phyloP scores from a whole-genome alignment of 2,329 filamentous ascomycete species.

The Pseudogymnoascus sp. region DNA sequence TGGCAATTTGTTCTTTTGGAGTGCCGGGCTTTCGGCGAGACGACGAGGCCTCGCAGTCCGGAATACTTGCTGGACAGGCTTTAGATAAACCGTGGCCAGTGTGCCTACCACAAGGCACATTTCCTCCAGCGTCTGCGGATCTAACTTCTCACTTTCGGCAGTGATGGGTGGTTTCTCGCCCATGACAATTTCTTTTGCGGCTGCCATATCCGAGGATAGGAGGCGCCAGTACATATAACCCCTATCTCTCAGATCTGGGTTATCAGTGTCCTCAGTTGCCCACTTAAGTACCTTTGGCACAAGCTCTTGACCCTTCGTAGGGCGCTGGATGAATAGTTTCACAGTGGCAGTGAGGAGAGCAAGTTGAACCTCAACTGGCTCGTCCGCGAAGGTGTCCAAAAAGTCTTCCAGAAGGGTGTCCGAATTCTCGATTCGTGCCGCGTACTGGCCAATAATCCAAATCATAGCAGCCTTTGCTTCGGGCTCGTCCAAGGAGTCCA shows the following conservation, averaged over 20 bases:
- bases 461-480: conserved; percentile 98
- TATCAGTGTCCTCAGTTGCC: conserved; percentile 99
- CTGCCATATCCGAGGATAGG: conserved; percentile 81
- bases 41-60: conserved; percentile 74
- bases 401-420: conserved; percentile 93
- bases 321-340: conserved; percentile 94
- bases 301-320: conserved; percentile 86
- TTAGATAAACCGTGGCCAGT: conserved; percentile 92
- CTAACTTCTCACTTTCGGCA: conserved; percentile 89
- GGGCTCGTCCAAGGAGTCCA: conserved; percentile 93
- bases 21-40: conserved; percentile 73
- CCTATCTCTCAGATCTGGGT: conserved; percentile 88
- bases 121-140: conserved; percentile 85
- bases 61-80: conserved; percentile 96
- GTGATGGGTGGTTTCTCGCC: conserved; percentile 95
- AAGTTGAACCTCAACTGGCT: conserved; percentile 91
- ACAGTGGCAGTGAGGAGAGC: conserved; percentile 92
- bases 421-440: conserved; percentile 93
- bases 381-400: conserved; percentile 85
- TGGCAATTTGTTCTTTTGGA: conserved; percentile 66
- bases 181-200: conserved; percentile 87
- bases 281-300: conserved; percentile 95
- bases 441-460: conserved; percentile 98
- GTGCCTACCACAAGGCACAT: conserved; percentile 97
- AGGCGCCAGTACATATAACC: conserved; percentile 99